Evolutionary conservation across 129 eudicot species (phyloP).

Genomic region (Smallanthus sonchifolius): DNA sequence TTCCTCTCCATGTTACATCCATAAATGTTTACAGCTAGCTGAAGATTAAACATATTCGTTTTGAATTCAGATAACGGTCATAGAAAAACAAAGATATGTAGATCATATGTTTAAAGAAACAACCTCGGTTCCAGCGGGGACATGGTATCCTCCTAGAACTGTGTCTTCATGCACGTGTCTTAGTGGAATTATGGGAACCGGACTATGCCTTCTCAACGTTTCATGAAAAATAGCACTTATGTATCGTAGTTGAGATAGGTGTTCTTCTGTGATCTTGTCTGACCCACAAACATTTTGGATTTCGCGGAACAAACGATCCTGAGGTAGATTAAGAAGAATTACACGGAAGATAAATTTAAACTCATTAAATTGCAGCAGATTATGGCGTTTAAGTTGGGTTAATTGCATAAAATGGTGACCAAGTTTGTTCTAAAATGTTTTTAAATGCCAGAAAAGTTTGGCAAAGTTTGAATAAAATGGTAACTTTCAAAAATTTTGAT

Average conservation of each 20-base stretch:
- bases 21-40: conserved; percentile 71
- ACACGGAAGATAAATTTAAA: background rate
- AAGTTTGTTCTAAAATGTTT: too few relatives aligned
- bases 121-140: conserved; percentile 68
- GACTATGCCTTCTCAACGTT: conserved; percentile 51
- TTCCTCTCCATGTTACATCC: conserved; percentile 82
- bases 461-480: background rate
- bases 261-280: conserved; percentile 45
- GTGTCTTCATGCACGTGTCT: conserved; percentile 59
- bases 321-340: background rate
- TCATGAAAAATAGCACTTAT: conserved; percentile 56
- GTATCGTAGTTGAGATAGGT: conserved; percentile 44
- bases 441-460: background rate
- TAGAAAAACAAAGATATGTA: background rate
- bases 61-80: background rate
- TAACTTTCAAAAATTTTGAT: too few relatives aligned
- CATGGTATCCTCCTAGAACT: conserved; percentile 51
- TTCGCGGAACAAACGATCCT: conserved; percentile 52
- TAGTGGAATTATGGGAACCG: conserved; percentile 49
- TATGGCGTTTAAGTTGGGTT: too few relatives aligned
- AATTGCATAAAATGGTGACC: too few relatives aligned
- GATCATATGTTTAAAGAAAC: conserved; percentile 10
- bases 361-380: background rate
- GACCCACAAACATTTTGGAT: conserved; percentile 51
- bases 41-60: background rate